Conservation (phyloP, 352 stramenopile species). For the Globisporangium rhizosaccharum region DNA sequence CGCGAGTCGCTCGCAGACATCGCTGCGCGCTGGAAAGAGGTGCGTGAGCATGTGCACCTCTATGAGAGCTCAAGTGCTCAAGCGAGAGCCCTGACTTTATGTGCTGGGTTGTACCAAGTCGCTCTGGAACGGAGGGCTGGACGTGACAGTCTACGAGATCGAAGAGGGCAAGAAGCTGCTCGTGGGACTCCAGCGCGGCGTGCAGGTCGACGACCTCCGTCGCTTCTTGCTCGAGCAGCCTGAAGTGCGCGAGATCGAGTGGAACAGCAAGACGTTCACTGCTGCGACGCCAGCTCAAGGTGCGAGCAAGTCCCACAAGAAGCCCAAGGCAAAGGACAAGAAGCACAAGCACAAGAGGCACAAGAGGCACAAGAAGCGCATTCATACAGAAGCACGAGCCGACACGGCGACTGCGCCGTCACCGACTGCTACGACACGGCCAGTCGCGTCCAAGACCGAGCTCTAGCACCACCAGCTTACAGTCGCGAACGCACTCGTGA, state of each 20-base stretch:
- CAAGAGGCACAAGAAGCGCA: not conserved
- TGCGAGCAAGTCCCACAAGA: slow-evolving; percentile 9
- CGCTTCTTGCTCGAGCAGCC: slow-evolving; percentile 45
- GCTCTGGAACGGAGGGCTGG: slow-evolving; percentile 66
- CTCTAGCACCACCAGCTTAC: not conserved
- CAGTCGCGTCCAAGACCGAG: not conserved
- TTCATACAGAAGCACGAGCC: not conserved
- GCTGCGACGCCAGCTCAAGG: slow-evolving; percentile 5
- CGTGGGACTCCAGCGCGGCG: slow-evolving; percentile 56
- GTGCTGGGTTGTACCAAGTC: slow-evolving; percentile 17
- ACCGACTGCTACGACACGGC: not conserved
- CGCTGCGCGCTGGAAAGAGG: slow-evolving; percentile 73
- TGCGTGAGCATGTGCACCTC: slow-evolving; percentile 6
- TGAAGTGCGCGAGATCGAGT: slow-evolving; percentile 60
- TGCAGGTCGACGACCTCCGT: slow-evolving; percentile 39
- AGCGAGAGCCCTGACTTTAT: no score
- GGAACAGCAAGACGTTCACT: slow-evolving; percentile 42
- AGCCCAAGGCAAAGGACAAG: slow-evolving; percentile 12
- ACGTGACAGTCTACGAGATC: slow-evolving; percentile 70
- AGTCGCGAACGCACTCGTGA: not conserved
- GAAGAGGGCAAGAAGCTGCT: slow-evolving; percentile 46
- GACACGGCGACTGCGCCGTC: not conserved
- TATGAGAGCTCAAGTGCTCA: no score
- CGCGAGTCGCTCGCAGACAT: slow-evolving; percentile 31
- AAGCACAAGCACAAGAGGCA: slow-evolving; percentile 1